phyloP scores from a whole-genome alignment of 1,284 basidiomycete genomes.

The Moesziomyces aphidis region DNA sequence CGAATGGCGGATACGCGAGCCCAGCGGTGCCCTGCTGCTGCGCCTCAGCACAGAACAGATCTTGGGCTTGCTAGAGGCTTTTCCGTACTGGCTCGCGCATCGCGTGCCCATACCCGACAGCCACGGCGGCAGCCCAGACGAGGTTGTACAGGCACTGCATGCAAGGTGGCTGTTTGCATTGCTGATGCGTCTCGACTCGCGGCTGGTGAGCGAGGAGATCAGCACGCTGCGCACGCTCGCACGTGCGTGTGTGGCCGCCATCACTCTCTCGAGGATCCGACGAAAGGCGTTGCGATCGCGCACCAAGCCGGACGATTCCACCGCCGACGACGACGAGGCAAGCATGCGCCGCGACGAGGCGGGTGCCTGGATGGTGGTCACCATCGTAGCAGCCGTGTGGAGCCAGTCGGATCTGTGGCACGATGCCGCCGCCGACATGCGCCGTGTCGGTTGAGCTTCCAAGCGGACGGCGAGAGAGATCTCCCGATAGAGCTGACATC shows the following conservation, averaged over 20 bases:
- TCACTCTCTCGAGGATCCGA: slow-evolving; percentile 62
- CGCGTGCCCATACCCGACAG: slow-evolving; percentile 13
- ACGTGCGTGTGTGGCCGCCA: slow-evolving; percentile 76
- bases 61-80: slow-evolving; percentile 31
- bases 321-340: slow-evolving; percentile 53
- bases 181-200: slow-evolving; percentile 78
- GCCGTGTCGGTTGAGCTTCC: slow-evolving; percentile 12
- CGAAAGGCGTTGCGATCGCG: slow-evolving; percentile 29
- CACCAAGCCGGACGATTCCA: slow-evolving; percentile 21
- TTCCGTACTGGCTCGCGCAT: slow-evolving; percentile 48
- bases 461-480: not conserved
- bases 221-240: slow-evolving; percentile 81
- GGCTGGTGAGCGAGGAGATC: slow-evolving; percentile 81
- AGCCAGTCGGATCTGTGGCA: slow-evolving; percentile 86
- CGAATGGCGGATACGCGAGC: slow-evolving; percentile 33
- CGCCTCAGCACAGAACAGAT: slow-evolving; percentile 45
- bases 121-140: slow-evolving; percentile 22
- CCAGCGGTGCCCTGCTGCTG: slow-evolving; percentile 15
- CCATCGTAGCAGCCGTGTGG: slow-evolving; percentile 81
- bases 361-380: slow-evolving; percentile 86
- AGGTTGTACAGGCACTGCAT: slow-evolving; percentile 75
- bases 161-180: slow-evolving; percentile 86
- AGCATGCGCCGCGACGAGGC: slow-evolving; percentile 70
- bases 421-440: slow-evolving; percentile 71
- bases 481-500: not conserved